These are phyloP conservation scores for Cutaneotrichosporon curvatum DNA, from an alignment of 1,284 basidiomycete species.

Conservation along the genomic window DNA sequence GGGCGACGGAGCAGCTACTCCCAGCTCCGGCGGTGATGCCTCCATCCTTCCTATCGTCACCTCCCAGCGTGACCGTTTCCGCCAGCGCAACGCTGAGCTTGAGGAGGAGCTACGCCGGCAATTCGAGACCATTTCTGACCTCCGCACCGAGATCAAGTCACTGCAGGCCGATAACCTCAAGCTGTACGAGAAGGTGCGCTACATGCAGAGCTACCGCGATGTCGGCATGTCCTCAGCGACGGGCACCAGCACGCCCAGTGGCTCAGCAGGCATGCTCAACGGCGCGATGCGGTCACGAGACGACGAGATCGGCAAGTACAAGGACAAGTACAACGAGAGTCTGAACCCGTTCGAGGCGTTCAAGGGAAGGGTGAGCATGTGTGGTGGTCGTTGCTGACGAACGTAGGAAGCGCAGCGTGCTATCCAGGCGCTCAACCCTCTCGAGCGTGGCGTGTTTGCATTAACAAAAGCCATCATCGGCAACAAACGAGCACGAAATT, in stretches of 20 bases:
- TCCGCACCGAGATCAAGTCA: slow-evolving; percentile 77
- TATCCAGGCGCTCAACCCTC: slow-evolving; percentile 81
- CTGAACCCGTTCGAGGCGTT: slow-evolving; percentile 98
- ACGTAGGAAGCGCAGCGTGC: slow-evolving; percentile 82
- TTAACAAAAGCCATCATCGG: slow-evolving; percentile 80
- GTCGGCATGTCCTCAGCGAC: slow-evolving; percentile 13
- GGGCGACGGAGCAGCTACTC: slow-evolving; percentile 38
- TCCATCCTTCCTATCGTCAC: slow-evolving; percentile 95
- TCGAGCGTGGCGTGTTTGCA: slow-evolving; percentile 79
- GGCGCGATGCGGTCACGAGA: slow-evolving; percentile 40
- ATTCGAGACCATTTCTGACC: slow-evolving; percentile 83
- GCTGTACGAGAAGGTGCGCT: slow-evolving; percentile 91
- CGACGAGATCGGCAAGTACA: slow-evolving; percentile 81
- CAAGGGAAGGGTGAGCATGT: slow-evolving; percentile 71
- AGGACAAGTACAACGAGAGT: slow-evolving; percentile 83
- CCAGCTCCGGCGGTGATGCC: slow-evolving; percentile 65
- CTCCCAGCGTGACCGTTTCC: slow-evolving; percentile 88
- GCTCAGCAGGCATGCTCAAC: slow-evolving; percentile 23
- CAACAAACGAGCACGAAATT: slow-evolving; percentile 65
- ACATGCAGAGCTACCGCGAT: slow-evolving; percentile 88
- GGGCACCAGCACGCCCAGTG: slow-evolving; percentile 11
- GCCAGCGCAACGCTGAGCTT: slow-evolving; percentile 88
- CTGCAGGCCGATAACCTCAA: slow-evolving; percentile 89
- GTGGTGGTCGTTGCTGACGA: background rate
- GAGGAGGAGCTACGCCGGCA: slow-evolving; percentile 96